These are phyloP conservation scores for Eleusine coracana DNA, from an alignment of 176 grass and related monocot genomes.

Conservation along the genomic window DNA sequence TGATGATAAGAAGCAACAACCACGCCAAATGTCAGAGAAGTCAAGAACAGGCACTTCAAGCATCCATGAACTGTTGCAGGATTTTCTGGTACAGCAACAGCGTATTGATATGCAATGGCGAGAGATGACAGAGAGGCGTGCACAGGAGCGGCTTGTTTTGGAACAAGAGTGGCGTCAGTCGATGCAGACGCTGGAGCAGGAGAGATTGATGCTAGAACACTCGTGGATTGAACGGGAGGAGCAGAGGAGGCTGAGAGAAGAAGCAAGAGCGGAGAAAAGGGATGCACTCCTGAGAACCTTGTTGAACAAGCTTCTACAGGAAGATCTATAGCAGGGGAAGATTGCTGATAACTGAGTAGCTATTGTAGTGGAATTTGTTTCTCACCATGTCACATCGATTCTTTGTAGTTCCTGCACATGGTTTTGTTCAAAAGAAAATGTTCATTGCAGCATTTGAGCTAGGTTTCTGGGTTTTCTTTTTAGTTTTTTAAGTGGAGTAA, in stretches of 20 bases:
- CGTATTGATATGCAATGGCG: conserved; percentile 68
- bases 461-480: conserved; percentile 21
- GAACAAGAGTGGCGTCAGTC: conserved; percentile 82
- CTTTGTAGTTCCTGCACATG: conserved; percentile 50
- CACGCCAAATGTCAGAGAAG: conserved; percentile 31
- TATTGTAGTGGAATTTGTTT: conserved; percentile 32
- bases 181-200: conserved; percentile 86
- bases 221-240: conserved; percentile 77
- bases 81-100: conserved; percentile 82
- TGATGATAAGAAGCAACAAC: conserved; percentile 43
- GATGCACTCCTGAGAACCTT: conserved; percentile 48
- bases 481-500: conserved; percentile 6
- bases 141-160: conserved; percentile 60
- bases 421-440: conserved; percentile 29
- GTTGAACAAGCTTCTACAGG: conserved; percentile 59
- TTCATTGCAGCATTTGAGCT: conserved; percentile 25
- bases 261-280: conserved; percentile 62
- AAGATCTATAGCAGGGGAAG: conserved; percentile 44
- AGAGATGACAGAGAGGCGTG: conserved; percentile 66
- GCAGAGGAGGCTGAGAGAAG: conserved; percentile 55
- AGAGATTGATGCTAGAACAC: conserved; percentile 80
- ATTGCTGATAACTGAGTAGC: conserved; percentile 19
- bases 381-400: conserved; percentile 38
- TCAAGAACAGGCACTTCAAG: conserved; percentile 36
- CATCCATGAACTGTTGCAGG: conserved; percentile 71